Base-by-base conservation (phyloP, 2,329 filamentous ascomycete genomes). In the Ophiostoma montium region DNA sequence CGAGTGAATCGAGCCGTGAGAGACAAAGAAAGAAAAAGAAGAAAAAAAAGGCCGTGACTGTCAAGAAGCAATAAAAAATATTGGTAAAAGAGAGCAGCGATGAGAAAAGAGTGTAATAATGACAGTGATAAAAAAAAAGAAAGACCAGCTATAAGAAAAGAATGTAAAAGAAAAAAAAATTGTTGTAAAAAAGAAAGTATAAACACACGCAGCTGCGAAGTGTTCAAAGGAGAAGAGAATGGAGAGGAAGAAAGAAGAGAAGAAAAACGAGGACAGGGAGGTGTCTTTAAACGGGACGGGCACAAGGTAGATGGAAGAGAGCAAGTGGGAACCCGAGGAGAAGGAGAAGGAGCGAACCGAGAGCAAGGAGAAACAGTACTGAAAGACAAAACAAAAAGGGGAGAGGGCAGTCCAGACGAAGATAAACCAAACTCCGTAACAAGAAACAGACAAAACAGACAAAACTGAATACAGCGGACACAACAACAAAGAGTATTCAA, bases 1-100 rank as follows among this genome's bases (percentile, higher is more conserved):
- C 23, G 23, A 27, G 23, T 8, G 23, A 27, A 8, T 27, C 8
- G 23, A 27, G 23, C 8, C 23, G 23, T 27, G 23, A 27, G 4
- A 27, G 23, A 8, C 4, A 27, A 27, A 5, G 8, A 27, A 62
- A 61, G 60, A 65, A 62, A 58, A 60, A 62, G 64, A 35, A 61
- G 56, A 61, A 58, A 18, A 18, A 41, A 39, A 27, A 45, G 42
- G 42, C 42, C 42, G 42, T 44, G 42, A 38, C 16, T 42, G 11
- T 23, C 30, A 41, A 62, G 65, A 59, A 67, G 67, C 61, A 61
- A 65, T 62, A 59, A 61, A 62, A 65, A 46, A 63, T 58, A 41
- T 23, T 42, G 23, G 62, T 58, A 35, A 33, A 48, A 46, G 35
- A 45, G 47, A 50, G 69, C 69, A 72, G 70, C 72, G 72, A 11